Evolutionary conservation across 2,329 filamentous ascomycete species (phyloP).

Genomic region (Neonectria faginata): DNA sequence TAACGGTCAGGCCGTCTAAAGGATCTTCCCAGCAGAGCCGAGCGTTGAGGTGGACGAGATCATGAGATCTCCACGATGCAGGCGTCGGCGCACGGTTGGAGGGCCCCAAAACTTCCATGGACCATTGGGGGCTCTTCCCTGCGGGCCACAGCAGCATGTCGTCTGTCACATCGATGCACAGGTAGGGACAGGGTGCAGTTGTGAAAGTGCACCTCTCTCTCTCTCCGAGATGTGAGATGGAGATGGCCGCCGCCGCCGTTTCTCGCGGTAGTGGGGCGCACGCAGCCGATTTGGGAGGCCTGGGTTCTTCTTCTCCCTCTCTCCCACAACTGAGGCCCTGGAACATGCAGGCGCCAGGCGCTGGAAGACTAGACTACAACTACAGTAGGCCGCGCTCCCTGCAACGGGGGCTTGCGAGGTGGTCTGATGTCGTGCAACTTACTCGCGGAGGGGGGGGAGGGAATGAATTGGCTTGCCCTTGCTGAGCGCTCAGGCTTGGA

Average conservation of each 20-base stretch:
- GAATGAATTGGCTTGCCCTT: not conserved
- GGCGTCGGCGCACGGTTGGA: constrained; percentile 42
- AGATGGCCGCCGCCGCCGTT: constrained; percentile 9
- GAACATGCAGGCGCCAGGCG: constrained; percentile 26
- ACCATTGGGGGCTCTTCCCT: constrained; percentile 25
- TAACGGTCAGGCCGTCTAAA: constrained; percentile 28
- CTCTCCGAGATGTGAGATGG: not conserved
- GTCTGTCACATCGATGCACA: not conserved
- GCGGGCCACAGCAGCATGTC: constrained; percentile 29
- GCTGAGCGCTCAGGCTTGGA: constrained; percentile 13
- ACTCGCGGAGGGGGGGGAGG: constrained; percentile 31
- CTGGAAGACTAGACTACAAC: constrained; percentile 30
- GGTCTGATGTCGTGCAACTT: constrained; percentile 46
- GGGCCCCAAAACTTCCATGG: constrained; percentile 16
- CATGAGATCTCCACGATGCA: constrained; percentile 46
- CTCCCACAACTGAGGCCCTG: constrained; percentile 24
- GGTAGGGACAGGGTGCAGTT: constrained; percentile 14
- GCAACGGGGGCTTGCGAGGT: constrained; percentile 41
- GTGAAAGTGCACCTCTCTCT: not conserved
- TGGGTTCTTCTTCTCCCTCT: not conserved
- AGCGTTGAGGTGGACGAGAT: constrained; percentile 36
- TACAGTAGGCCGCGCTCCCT: constrained; percentile 36
- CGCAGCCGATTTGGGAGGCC: constrained; percentile 13
- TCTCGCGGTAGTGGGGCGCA: constrained; percentile 16
- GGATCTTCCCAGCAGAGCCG: constrained; percentile 32